Conservation (phyloP, 257 asterid genomes). For the Thymus quinquecostatus region DNA sequence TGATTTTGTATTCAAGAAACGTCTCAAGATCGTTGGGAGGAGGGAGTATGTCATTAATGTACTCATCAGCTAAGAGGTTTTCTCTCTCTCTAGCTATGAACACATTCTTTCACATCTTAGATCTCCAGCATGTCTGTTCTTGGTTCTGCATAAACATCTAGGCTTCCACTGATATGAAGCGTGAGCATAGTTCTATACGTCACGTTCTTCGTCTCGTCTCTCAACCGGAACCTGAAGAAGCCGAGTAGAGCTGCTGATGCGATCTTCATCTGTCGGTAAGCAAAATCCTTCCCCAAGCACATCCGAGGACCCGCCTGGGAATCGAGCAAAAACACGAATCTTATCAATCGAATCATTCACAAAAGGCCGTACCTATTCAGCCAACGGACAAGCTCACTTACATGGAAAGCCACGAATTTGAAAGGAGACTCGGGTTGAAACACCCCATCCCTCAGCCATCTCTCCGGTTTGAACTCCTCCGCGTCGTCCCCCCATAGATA, state of each 20-base stretch:
- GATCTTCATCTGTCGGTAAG: conserved; percentile 78
- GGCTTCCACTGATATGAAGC: conserved; percentile 67
- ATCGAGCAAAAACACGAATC: neutral
- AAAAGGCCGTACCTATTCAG: neutral
- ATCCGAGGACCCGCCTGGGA: conserved; percentile 74
- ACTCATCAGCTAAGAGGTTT: too few species aligned
- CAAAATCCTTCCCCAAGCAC: conserved; percentile 69
- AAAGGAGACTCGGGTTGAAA: conserved; percentile 73
- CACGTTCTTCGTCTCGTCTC: conserved; percentile 45
- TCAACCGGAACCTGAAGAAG: conserved; percentile 56
- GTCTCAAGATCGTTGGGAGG: too few species aligned
- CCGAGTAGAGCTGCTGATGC: conserved; percentile 53
- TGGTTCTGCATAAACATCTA: conserved; percentile 48
- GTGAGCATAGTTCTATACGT: conserved; percentile 74
- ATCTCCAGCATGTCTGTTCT: conserved; percentile 30
- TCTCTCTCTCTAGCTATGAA: neutral
- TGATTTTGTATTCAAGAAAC: too few species aligned
- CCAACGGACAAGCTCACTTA: conserved; percentile 27
- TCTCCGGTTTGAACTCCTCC: conserved; percentile 61
- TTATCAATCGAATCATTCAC: neutral
- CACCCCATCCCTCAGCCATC: conserved; percentile 69
- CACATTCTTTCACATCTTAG: conserved; percentile 4
- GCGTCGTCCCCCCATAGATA: conserved; percentile 76
- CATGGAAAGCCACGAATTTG: conserved; percentile 75
- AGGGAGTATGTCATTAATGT: too few species aligned